These are phyloP conservation scores for Brachypodium distachyon DNA, from an alignment of 202 grass and related monocot species.

Conservation along the genomic window DNA sequence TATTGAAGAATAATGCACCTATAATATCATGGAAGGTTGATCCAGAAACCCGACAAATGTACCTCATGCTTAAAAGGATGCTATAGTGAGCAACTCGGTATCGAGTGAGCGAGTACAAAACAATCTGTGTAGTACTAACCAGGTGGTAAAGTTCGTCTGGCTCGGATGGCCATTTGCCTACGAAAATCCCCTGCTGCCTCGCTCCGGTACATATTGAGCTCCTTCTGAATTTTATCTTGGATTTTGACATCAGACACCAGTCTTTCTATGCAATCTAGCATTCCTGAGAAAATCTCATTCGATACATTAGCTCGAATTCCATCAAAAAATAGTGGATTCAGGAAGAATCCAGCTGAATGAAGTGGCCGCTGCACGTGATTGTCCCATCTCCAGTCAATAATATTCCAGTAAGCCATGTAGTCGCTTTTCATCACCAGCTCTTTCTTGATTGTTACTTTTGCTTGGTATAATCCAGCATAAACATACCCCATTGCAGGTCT, in stretches of 20 bases:
- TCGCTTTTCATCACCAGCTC: conserved; percentile 55
- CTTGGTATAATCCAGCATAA: conserved; percentile 65
- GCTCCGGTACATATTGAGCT: conserved; percentile 72
- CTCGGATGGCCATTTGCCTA: conserved; percentile 83
- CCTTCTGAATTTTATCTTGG: conserved; percentile 93
- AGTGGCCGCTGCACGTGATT: conserved; percentile 50
- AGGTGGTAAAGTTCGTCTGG: conserved; percentile 78
- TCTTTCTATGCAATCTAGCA: conserved; percentile 88
- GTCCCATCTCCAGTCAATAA: conserved; percentile 82
- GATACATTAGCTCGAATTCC: conserved; percentile 64
- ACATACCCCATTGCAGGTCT: conserved; percentile 82
- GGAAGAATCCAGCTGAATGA: conserved; percentile 73
- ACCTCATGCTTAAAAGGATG: not conserved
- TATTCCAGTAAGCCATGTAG: conserved; percentile 72
- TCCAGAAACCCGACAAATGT: not conserved
- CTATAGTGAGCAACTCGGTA: not conserved
- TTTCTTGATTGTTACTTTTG: conserved; percentile 75
- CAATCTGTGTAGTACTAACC: conserved; percentile 32
- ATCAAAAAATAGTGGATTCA: conserved; percentile 88
- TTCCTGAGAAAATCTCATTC: conserved; percentile 71
- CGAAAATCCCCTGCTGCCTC: conserved; percentile 68
- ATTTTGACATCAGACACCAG: conserved; percentile 71
- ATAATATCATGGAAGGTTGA: not conserved
- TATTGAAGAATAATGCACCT: not conserved
- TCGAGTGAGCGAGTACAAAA: not conserved